Conservation (phyloP, 2,329 filamentous ascomycete species). For the Scopulariopsis brevicaulis region DNA sequence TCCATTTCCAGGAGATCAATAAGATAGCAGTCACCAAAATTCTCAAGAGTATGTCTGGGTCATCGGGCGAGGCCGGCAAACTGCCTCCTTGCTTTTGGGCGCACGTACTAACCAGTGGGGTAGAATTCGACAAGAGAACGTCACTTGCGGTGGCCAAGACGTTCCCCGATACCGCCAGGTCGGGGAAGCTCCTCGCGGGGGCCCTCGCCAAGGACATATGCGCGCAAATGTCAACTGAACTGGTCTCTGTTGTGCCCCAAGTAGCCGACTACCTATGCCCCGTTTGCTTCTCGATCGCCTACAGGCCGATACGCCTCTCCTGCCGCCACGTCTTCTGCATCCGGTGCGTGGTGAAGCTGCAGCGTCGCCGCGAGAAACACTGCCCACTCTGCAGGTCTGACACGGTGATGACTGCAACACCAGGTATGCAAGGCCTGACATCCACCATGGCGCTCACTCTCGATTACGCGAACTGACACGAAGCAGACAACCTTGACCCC, state of each 20-base stretch:
- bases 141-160: constrained; percentile 55
- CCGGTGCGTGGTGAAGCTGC: constrained; percentile 69
- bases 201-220: constrained; percentile 67
- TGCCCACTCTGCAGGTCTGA: constrained; percentile 70
- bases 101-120: neutral
- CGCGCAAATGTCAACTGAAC: constrained; percentile 58
- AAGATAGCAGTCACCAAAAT: constrained; percentile 70
- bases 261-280: constrained; percentile 78
- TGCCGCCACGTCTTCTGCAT: constrained; percentile 79
- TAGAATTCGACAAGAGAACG: constrained; percentile 81
- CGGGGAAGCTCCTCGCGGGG: constrained; percentile 50
- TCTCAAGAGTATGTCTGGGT: constrained; percentile 54
- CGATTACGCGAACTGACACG: neutral
- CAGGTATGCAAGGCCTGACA: constrained; percentile 28
- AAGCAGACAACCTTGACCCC: constrained; percentile 54
- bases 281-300: constrained; percentile 69
- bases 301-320: constrained; percentile 64
- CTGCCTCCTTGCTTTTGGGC: neutral
- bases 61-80: neutral
- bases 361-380: constrained; percentile 52
- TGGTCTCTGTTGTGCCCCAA: constrained; percentile 66
- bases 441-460: neutral
- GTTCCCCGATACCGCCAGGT: constrained; percentile 48
- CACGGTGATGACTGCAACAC: constrained; percentile 59
- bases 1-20: constrained; percentile 81